Evolutionary conservation across 345 rosid genomes (phyloP).

Genomic region (Euclidium syriacum): DNA sequence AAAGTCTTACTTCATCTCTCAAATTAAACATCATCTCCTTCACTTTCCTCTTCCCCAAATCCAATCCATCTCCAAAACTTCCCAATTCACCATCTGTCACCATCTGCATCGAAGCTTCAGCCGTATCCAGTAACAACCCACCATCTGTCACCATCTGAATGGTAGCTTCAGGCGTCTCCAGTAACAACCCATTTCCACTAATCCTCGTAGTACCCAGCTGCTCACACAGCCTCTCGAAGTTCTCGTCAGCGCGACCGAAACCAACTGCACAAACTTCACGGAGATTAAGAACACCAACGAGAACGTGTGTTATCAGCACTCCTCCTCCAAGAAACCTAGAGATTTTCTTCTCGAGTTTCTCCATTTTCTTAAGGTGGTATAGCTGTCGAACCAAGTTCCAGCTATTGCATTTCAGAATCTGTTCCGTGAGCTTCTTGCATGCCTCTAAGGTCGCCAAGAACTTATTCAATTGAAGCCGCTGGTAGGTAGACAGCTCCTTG

Average conservation of each 20-base stretch:
- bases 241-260: slow-evolving; percentile 48
- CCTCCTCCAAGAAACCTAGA: slow-evolving; percentile 31
- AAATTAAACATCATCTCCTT: slow-evolving; percentile 55
- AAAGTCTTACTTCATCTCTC: slow-evolving; percentile 29
- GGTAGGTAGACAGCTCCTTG: slow-evolving; percentile 49
- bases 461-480: slow-evolving; percentile 57
- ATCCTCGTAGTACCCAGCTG: slow-evolving; percentile 57
- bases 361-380: slow-evolving; percentile 56
- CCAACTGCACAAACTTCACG: slow-evolving; percentile 41
- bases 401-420: slow-evolving; percentile 42
- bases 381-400: slow-evolving; percentile 76
- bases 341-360: slow-evolving; percentile 50
- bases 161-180: slow-evolving; percentile 43
- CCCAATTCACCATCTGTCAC: slow-evolving; percentile 26
- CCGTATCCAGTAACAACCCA: slow-evolving; percentile 48
- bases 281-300: slow-evolving; percentile 68
- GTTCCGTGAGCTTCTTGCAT: slow-evolving; percentile 48
- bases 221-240: slow-evolving; percentile 33
- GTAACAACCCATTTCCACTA: slow-evolving; percentile 55
- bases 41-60: slow-evolving; percentile 62
- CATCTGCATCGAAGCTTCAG: slow-evolving; percentile 33
- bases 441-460: slow-evolving; percentile 37
- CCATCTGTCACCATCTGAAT: slow-evolving; percentile 24
- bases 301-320: slow-evolving; percentile 41
- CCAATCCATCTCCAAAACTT: slow-evolving; percentile 38